Evolutionary conservation across 331 rosid species (phyloP), one percentile per base, ranked within the genome.

Genomic region (Pyracantha coccinea): DNA sequence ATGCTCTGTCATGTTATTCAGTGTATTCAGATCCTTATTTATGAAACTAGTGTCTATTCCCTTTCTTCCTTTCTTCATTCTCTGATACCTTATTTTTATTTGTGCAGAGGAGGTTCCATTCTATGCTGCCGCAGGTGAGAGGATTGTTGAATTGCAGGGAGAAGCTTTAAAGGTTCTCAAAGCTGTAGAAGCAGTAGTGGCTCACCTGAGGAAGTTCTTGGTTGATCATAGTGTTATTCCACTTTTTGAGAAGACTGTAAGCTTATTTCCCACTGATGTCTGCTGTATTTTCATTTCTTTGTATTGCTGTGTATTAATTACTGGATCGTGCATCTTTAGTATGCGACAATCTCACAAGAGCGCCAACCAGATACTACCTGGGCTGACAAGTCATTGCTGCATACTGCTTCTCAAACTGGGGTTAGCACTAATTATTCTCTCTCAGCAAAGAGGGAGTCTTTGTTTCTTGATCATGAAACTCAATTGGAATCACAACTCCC

Each of bases 181-280:
- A 76, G 98, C 87, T 72, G 73, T 93, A 19, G 98, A 91, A 88
- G 89, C 93, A 12, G 96, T 93, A 32, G 84, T 91, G 32, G 87
- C 88, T 71, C 98, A 93, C 79, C 82, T 93, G 73, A 86, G 98
- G 83, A 93, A 89, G 85, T 93, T 93, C 85, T 76, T 93, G 83
- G 97, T 93, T 32, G 98, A 91, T 82, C 93, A 76, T 17, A 85
- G 87, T 60, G 97, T 93, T 85, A 80, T 91, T 86, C 98, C 98
- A 55, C 90, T 93, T 14, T 93, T 91, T 83, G 98, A 91, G 85
- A 91, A 91, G 80, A 72, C 64, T 74, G 98, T 93, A 85, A 90
- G 97, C 68, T 66, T 75, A 41, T 54, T 47, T 59, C 52, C 44
- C 27, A 64, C 4, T 57, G 17, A 41, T 68, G 52, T 64, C 44